Evolutionary conservation across 1,139 yeast genomes (phyloP).

Genomic region (Nadsonia starkeyi-henricii): DNA sequence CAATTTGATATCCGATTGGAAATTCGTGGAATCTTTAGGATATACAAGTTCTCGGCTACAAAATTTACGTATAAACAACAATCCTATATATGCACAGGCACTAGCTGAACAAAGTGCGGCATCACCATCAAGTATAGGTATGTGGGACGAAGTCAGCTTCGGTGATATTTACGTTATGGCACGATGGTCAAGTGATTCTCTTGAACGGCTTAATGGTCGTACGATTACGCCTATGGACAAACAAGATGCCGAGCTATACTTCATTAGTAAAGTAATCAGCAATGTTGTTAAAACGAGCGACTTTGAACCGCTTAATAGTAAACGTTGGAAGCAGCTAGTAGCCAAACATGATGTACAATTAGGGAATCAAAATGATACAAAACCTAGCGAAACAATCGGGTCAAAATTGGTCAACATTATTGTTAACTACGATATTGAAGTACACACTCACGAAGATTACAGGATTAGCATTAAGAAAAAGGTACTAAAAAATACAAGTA

Average conservation of each 20-base stretch:
- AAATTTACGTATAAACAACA: conserved; percentile 36
- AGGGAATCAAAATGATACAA: conserved; percentile 1
- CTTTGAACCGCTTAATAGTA: conserved; percentile 7
- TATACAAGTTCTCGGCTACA: conserved; percentile 27
- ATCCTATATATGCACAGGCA: conserved; percentile 31
- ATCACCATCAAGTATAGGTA: conserved; percentile 8
- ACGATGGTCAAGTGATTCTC: conserved; percentile 25
- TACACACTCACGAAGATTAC: not conserved
- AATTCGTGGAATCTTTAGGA: conserved; percentile 31
- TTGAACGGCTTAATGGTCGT: conserved; percentile 44
- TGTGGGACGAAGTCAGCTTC: conserved; percentile 22
- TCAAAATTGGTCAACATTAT: conserved; percentile 11
- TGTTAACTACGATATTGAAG: conserved; percentile 8
- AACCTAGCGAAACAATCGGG: conserved; percentile 9
- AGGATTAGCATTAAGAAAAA: conserved; percentile 7
- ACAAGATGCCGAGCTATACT: conserved; percentile 52
- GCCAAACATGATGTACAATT: conserved; percentile 19
- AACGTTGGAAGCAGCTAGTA: conserved; percentile 23
- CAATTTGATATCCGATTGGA: conserved; percentile 36
- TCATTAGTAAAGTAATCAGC: conserved; percentile 37
- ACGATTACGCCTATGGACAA: conserved; percentile 34
- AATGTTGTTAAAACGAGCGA: conserved; percentile 12
- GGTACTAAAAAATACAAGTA: conserved; percentile 11
- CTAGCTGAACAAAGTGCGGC: conserved; percentile 4
- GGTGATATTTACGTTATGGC: conserved; percentile 35